A percentile compares a stretch with the other conserved stretches of the same genome.
These are phyloP conservation scores for Linum usitatissimum DNA, from an alignment of 345 rosid species.

Conservation along the genomic window DNA sequence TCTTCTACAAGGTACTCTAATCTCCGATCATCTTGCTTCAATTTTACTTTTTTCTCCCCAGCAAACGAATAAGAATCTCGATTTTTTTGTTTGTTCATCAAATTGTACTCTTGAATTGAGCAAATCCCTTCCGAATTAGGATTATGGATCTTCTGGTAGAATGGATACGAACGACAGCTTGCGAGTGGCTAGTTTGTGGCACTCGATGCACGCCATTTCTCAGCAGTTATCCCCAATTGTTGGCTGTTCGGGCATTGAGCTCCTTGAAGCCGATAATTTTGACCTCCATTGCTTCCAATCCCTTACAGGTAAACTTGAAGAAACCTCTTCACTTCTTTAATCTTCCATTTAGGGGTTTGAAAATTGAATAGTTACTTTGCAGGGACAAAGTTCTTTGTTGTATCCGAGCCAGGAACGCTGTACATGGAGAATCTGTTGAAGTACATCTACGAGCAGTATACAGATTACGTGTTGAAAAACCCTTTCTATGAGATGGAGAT, in stretches of 20 bases:
- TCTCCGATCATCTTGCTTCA: neutral
- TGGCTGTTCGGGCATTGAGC: slow-evolving; percentile 90
- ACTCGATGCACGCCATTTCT: slow-evolving; percentile 98
- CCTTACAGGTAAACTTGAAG: slow-evolving; percentile 46
- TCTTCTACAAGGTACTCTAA: slow-evolving; percentile 48
- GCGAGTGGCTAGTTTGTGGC: slow-evolving; percentile 98
- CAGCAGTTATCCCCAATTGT: slow-evolving; percentile 87
- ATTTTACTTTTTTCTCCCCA: neutral
- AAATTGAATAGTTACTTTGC: slow-evolving; percentile 2
- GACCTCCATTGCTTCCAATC: slow-evolving; percentile 96
- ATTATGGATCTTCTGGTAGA: slow-evolving; percentile 82
- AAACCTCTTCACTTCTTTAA: too few species aligned
- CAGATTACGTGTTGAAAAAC: slow-evolving; percentile 88
- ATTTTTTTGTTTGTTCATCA: neutral
- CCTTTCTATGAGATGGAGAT: slow-evolving; percentile 99
- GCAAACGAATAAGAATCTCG: neutral
- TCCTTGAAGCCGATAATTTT: slow-evolving; percentile 88
- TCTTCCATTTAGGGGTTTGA: neutral
- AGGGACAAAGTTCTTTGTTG: slow-evolving; percentile 97
- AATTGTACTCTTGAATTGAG: neutral
- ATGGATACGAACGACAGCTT: slow-evolving; percentile 98
- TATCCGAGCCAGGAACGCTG: slow-evolving; percentile 77
- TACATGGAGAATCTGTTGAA: slow-evolving; percentile 78
- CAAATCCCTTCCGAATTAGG: slow-evolving; percentile 25
- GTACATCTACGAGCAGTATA: slow-evolving; percentile 70